Evolutionary conservation across 164 flowering plant genomes (phyloP), one percentile per base, ranked within the genome.

Genomic region (Umbilicus rupestris): DNA sequence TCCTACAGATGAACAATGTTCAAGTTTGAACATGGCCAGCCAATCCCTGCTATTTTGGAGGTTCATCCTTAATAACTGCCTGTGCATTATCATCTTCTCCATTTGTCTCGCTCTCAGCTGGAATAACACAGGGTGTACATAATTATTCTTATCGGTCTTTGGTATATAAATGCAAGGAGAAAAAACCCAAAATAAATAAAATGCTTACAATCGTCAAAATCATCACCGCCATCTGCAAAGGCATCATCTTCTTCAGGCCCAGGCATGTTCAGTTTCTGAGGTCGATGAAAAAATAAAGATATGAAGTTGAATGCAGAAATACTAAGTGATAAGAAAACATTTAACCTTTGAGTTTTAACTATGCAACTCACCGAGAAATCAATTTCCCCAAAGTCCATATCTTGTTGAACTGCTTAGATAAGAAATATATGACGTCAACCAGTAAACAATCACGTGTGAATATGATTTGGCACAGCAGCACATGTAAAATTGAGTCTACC

Each of bases 281-380:
- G 44, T n/a, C 62, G 20, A 19, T 14, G 14, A 6, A 17, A n/a
- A 42, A 20, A 30, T 5, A 47, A 41, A 15, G 12, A 19, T 9
- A 70, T 29, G 15, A 65, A 12, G 22, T 22, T 33, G 22, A 31
- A 30, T 15, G 45, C 57, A 50, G 28, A 20, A 20, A 28, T 5
- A 39, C 10, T 22, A 64, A 42, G 39, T 10, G 30, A 4, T n/a
- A 22, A 59, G 19, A 33, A 42, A 26, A 3, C n/a, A 26, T 42
- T 15, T 41, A 5, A 20, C 19, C 29, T 15, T 24, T 14, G 9
- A 24, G 19, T 42, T 10, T 3, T 11, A 12, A 39, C 22, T 20
- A 24, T 3, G 9, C 10, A 15, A 71, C 88, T 76, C 70, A 83
- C 88, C 42, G 88, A 84, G 69, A 87, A 83, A 72, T 84, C 86